Percentiles rank a stretch among this genome's conserved stretches.
Evolutionary conservation across 306 rosid species (phyloP).

Genomic region (Ormosia emarginata): DNA sequence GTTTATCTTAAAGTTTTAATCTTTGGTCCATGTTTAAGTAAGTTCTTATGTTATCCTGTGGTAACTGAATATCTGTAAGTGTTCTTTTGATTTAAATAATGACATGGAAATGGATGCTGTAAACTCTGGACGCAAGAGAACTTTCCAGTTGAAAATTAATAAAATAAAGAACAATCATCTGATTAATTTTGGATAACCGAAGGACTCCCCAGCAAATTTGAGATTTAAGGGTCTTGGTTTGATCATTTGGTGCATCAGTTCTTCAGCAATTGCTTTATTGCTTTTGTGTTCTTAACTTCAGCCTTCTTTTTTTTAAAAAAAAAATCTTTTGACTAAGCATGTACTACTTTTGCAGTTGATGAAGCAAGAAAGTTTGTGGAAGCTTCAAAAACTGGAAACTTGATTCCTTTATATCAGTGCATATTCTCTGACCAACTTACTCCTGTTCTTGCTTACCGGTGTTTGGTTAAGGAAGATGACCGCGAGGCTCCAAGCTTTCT

Average conservation of each 20-base stretch:
- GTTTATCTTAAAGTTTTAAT: conserved; percentile 3
- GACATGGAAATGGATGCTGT: conserved; percentile 3
- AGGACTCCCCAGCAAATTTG: not conserved
- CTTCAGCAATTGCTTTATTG: not conserved
- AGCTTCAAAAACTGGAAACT: conserved; percentile 56
- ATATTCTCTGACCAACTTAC: conserved; percentile 81
- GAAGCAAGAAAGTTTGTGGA: conserved; percentile 44
- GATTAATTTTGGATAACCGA: not conserved
- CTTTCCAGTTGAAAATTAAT: not conserved
- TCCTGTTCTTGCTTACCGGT: conserved; percentile 72
- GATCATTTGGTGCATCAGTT: not conserved
- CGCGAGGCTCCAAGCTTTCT: conserved; percentile 84
- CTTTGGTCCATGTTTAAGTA: not conserved
- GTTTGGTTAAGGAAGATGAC: conserved; percentile 67
- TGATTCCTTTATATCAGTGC: conserved; percentile 61
- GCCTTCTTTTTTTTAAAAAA: not conserved
- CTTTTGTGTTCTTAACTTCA: not conserved
- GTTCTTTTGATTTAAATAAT: not conserved
- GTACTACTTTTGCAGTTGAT: conserved; percentile 27
- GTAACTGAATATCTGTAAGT: not conserved
- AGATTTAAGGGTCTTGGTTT: not conserved
- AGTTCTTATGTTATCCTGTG: not conserved
- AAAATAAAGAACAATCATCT: not conserved
- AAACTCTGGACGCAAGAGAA: not conserved
- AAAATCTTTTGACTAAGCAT: not conserved